phyloP scores from a whole-genome alignment of 805 yeast species.

The Yamadazyma paraphyllophila region DNA sequence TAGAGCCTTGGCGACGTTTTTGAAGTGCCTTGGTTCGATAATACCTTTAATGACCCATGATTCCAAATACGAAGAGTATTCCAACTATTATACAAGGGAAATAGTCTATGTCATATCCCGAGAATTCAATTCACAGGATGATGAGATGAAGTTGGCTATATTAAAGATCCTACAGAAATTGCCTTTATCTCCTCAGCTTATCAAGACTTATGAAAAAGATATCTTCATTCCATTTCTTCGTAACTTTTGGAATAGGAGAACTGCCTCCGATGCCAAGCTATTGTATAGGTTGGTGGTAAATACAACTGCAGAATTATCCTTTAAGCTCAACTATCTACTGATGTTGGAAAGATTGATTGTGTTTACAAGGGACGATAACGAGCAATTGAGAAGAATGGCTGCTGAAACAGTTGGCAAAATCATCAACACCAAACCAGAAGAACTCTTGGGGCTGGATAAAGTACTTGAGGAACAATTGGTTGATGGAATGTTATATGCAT shows the following conservation, averaged over 20 bases:
- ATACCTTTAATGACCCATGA: conserved; percentile 77
- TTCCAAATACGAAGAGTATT: conserved; percentile 58
- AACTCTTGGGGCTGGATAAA: conserved; percentile 54
- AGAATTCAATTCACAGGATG: conserved; percentile 81
- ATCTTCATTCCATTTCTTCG: conserved; percentile 62
- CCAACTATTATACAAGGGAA: conserved; percentile 73
- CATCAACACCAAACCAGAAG: conserved; percentile 35
- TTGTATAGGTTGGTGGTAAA: conserved; percentile 62
- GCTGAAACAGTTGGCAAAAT: conserved; percentile 65
- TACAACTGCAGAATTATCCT: conserved; percentile 66
- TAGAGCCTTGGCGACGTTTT: conserved; percentile 66
- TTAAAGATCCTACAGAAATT: conserved; percentile 66
- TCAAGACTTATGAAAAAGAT: conserved; percentile 47
- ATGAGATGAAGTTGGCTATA: conserved; percentile 78
- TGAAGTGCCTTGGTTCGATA: conserved; percentile 74
- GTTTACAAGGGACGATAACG: conserved; percentile 78
- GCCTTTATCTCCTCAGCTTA: conserved; percentile 58
- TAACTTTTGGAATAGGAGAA: conserved; percentile 78
- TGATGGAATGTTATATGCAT: conserved; percentile 78
- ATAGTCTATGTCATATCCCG: conserved; percentile 63
- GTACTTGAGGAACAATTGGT: conserved; percentile 63
- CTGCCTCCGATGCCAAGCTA: conserved; percentile 62
- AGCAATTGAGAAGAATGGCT: conserved; percentile 74
- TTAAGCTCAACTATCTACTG: conserved; percentile 61
- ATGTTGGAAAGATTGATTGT: conserved; percentile 56